A percentile compares a stretch with the other conserved stretches of the same genome.
Conservation (phyloP, 31 red algal species). For the Endocladia muricata region DNA sequence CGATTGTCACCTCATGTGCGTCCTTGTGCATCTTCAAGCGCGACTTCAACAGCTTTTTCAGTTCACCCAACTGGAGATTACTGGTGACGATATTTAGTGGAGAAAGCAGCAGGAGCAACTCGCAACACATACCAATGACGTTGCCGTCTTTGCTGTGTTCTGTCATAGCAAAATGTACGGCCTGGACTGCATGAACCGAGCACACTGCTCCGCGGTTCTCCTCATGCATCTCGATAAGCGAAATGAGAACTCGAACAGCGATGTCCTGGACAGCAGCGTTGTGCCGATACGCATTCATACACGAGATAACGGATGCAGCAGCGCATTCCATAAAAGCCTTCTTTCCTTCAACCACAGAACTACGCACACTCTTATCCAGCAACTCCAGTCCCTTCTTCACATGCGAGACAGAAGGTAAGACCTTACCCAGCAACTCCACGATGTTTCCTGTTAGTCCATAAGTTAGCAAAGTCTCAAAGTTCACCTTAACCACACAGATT, state of each 20-base stretch:
- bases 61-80: background rate
- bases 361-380: constrained; percentile 1
- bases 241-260: background rate
- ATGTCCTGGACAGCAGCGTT: background rate
- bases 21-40: background rate
- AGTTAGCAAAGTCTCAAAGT: constrained; percentile 14
- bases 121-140: background rate
- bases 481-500: background rate
- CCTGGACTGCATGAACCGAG: background rate
- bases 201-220: background rate
- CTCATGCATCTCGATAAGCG: constrained; percentile 1
- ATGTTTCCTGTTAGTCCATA: background rate
- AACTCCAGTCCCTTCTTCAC: background rate
- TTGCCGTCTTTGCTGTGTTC: constrained; percentile 5
- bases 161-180: constrained; percentile 17
- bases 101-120: constrained; percentile 1
- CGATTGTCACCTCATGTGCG: background rate
- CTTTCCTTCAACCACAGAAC: background rate
- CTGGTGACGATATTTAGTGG: constrained; percentile 11
- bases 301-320: background rate
- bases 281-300: constrained; percentile 5
- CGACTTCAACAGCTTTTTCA: background rate
- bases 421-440: background rate
- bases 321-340: background rate
- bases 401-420: background rate